These are phyloP conservation scores for Nitzschia sp. DNA, from an alignment of 108 stramenopile genomes.

Conservation along the genomic window DNA sequence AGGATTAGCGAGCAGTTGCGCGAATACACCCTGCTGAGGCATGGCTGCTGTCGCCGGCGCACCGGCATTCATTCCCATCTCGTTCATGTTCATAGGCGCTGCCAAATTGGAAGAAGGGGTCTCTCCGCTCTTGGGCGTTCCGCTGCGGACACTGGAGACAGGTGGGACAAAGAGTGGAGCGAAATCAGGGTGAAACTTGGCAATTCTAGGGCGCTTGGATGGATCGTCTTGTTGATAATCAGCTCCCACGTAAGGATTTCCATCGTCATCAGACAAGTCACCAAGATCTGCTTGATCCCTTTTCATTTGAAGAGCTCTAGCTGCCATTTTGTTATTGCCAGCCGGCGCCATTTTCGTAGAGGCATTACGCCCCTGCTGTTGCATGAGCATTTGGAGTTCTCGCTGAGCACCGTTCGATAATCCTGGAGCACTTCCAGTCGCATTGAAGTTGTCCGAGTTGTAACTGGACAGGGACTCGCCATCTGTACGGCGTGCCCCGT, in stretches of 20 bases:
- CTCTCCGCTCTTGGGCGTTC: neutral
- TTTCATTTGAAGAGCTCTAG: constrained; percentile 28
- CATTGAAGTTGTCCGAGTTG: neutral
- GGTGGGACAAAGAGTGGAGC: constrained; percentile 33
- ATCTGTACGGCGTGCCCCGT: neutral
- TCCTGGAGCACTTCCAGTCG: constrained; percentile 2
- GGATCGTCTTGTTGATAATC: constrained; percentile 23
- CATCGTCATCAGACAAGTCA: constrained; percentile 27
- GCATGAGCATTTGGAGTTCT: neutral
- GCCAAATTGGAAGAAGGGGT: neutral
- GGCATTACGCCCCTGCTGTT: constrained; percentile 2
- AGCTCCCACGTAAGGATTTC: neutral
- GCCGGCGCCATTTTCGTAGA: neutral
- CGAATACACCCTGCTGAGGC: neutral
- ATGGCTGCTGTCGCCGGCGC: neutral
- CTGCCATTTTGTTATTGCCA: constrained; percentile 5
- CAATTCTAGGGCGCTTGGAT: constrained; percentile 25
- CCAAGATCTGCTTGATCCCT: constrained; percentile 1
- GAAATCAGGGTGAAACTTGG: constrained; percentile 46
- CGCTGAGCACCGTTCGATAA: neutral
- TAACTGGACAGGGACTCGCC: neutral
- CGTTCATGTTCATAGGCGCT: neutral
- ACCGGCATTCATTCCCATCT: neutral
- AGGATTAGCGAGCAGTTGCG: neutral
- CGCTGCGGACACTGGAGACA: constrained; percentile 2